Percentiles rank a stretch among this genome's conserved stretches.
Conservation (phyloP, 148 eudicot genomes). For the Rhododendron kiyosumense region DNA sequence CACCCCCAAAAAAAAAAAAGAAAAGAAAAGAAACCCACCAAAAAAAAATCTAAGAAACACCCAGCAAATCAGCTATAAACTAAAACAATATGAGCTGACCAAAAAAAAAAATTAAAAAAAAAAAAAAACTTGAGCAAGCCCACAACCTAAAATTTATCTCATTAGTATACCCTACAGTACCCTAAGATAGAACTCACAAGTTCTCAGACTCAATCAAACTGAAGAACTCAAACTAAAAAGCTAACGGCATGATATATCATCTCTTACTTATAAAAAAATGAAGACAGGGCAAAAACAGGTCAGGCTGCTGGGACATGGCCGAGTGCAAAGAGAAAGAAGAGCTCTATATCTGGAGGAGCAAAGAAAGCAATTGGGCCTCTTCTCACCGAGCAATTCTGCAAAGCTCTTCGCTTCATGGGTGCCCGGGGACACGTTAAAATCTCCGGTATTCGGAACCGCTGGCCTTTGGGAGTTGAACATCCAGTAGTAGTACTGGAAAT, state of each 20-base stretch:
- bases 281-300: not conserved
- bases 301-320: conserved; percentile 4
- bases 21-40: not conserved
- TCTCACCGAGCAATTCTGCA: conserved; percentile 6
- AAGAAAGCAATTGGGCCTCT: conserved; percentile 21
- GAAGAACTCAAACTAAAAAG: not conserved
- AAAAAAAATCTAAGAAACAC: not conserved
- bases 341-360: conserved; percentile 26
- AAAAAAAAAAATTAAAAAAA: not conserved
- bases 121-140: not conserved
- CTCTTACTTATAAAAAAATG: not conserved
- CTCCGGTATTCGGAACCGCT: conserved; percentile 16
- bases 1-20: not conserved
- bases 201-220: not conserved
- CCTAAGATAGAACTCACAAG: not conserved
- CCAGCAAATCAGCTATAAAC: not conserved
- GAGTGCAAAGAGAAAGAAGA: conserved; percentile 19
- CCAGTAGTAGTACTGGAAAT: conserved; percentile 2
- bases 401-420: conserved; percentile 12
- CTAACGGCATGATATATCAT: not conserved
- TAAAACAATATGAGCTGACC: not conserved
- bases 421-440: conserved; percentile 18
- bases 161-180: conserved; percentile 1
- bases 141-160: not conserved
- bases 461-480: conserved; percentile 25